These are phyloP conservation scores for Magnusiomyces sp. DNA, from an alignment of 1,139 yeast genomes.

Conservation along the genomic window DNA sequence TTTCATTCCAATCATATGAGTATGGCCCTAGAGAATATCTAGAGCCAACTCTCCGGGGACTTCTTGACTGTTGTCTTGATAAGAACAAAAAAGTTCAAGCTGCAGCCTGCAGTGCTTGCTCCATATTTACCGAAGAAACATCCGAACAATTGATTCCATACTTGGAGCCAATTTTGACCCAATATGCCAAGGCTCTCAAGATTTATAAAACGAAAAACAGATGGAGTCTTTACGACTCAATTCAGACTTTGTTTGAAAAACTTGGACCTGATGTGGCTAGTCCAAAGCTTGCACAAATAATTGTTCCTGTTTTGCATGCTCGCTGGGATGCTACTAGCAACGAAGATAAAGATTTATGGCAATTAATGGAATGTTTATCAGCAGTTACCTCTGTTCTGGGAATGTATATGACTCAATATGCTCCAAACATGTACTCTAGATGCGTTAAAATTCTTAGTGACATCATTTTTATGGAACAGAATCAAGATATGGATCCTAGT, in stretches of 20 bases:
- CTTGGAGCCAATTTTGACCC: conserved; percentile 58
- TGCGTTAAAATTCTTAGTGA: conserved; percentile 61
- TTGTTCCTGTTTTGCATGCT: conserved; percentile 71
- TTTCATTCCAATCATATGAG: conserved; percentile 35
- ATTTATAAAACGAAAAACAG: conserved; percentile 76
- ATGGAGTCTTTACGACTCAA: conserved; percentile 76
- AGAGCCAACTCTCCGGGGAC: conserved; percentile 63
- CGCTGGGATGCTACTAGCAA: conserved; percentile 74
- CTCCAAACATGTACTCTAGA: conserved; percentile 78
- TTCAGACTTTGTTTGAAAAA: conserved; percentile 83
- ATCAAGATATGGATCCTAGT: conserved; percentile 50
- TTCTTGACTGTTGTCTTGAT: conserved; percentile 69
- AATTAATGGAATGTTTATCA: conserved; percentile 85
- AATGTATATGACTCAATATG: conserved; percentile 79
- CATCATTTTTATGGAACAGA: conserved; percentile 59
- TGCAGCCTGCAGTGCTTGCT: conserved; percentile 82
- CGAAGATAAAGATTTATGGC: conserved; percentile 81
- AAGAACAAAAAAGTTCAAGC: conserved; percentile 87
- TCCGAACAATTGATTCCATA: conserved; percentile 52
- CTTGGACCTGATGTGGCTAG: conserved; percentile 38
- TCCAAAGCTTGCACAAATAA: conserved; percentile 45
- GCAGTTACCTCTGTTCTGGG: conserved; percentile 84
- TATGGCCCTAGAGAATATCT: conserved; percentile 60
- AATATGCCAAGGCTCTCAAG: conserved; percentile 64
- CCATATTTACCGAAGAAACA: conserved; percentile 72